Evolutionary conservation across 2,329 filamentous ascomycete genomes (phyloP).

Genomic region (Balansia obtecta): DNA sequence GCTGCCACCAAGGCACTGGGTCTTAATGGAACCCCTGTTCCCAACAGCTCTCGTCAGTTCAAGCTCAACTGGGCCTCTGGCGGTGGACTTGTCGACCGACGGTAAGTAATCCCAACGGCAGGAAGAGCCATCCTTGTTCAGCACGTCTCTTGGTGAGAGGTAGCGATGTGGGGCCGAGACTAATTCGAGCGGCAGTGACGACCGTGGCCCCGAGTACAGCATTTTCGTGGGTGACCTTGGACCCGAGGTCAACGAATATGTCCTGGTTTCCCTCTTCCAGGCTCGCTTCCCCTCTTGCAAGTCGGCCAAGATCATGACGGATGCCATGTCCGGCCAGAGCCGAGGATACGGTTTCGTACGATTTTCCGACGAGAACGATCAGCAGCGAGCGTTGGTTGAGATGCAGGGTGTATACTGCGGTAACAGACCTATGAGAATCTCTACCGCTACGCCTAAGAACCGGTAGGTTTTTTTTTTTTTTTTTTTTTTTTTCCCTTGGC

Average conservation of each 20-base stretch:
- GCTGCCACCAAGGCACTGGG: constrained; percentile 84
- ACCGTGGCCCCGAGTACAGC: constrained; percentile 88
- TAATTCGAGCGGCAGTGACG: constrained; percentile 49
- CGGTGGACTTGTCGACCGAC: constrained; percentile 85
- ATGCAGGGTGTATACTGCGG: constrained; percentile 99
- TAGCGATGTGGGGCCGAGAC: not conserved
- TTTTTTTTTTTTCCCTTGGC: no score
- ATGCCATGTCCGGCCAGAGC: constrained; percentile 94
- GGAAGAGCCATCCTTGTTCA: no score
- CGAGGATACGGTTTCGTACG: constrained; percentile 96
- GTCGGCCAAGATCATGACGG: constrained; percentile 99
- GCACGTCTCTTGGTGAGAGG: no score
- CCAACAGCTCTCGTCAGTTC: constrained; percentile 89
- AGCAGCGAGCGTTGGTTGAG: constrained; percentile 88
- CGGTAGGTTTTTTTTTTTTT: constrained; percentile 37
- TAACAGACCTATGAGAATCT: constrained; percentile 97
- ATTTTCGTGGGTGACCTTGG: constrained; percentile 98
- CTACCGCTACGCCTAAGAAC: constrained; percentile 96
- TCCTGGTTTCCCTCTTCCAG: constrained; percentile 94
- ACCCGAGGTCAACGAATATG: constrained; percentile 97
- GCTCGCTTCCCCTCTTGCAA: constrained; percentile 94
- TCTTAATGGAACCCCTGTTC: constrained; percentile 79
- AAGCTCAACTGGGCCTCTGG: constrained; percentile 99
- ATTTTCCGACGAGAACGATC: constrained; percentile 89
- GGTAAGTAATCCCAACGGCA: constrained; percentile 37